Evolutionary conservation across 805 yeast species (phyloP).

Genomic region (Candida tallmaniae): DNA sequence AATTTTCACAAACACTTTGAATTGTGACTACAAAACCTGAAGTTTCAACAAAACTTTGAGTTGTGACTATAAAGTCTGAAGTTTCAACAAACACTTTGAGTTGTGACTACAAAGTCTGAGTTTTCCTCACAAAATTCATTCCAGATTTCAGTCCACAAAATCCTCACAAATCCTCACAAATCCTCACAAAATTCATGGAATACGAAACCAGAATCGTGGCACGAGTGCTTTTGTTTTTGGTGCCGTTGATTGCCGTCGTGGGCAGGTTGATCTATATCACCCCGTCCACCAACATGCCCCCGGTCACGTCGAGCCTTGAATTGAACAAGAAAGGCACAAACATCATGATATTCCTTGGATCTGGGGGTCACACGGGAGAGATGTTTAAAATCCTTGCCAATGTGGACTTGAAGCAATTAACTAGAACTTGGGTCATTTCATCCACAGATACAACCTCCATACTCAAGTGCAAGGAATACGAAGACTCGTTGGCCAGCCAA

Average conservation of each 20-base stretch:
- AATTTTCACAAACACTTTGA: slow-evolving; percentile 14
- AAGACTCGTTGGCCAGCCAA: slow-evolving; percentile 16
- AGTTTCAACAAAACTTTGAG: too few species aligned
- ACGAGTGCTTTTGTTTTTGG: slow-evolving; percentile 2
- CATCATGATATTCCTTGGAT: slow-evolving; percentile 71
- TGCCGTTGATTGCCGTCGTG: slow-evolving; percentile 20
- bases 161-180: too few species aligned
- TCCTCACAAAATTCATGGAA: too few species aligned
- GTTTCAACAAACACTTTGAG: too few species aligned
- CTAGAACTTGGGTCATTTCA: slow-evolving; percentile 40
- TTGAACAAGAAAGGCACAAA: slow-evolving; percentile 16
- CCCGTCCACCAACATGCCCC: slow-evolving; percentile 15
- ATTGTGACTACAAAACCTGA: slow-evolving; percentile 8
- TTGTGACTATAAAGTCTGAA: too few species aligned
- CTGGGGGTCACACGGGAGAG: slow-evolving; percentile 97
- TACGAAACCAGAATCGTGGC: slow-evolving; percentile 15
- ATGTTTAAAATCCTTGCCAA: slow-evolving; percentile 66
- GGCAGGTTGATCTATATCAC: slow-evolving; percentile 20
- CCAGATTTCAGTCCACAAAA: too few species aligned
- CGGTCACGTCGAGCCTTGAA: neutral
- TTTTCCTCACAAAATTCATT: too few species aligned
- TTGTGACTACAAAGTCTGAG: too few species aligned
- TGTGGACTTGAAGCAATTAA: slow-evolving; percentile 23
- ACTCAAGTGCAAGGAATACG: slow-evolving; percentile 34
- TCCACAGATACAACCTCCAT: slow-evolving; percentile 51